These are phyloP conservation scores for Pisolithus thermaeus DNA, from an alignment of 1,284 basidiomycete genomes.

Conservation along the genomic window DNA sequence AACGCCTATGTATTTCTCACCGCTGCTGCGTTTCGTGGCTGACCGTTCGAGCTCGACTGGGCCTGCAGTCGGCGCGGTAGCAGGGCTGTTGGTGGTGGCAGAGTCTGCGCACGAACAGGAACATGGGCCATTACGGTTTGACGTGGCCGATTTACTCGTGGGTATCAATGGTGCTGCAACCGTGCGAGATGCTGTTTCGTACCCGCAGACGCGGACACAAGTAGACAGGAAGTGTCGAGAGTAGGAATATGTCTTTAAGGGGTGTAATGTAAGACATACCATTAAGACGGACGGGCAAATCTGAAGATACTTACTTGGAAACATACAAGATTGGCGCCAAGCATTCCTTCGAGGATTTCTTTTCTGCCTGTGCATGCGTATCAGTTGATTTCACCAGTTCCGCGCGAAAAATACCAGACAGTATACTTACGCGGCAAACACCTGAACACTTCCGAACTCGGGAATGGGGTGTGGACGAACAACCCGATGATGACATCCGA, in stretches of 20 bases:
- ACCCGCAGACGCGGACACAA: constrained; percentile 94
- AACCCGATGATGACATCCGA: constrained; percentile 65
- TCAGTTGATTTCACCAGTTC: not conserved
- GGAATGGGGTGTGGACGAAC: constrained; percentile 97
- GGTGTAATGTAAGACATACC: constrained; percentile 1
- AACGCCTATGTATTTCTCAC: constrained; percentile 52
- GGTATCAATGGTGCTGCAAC: constrained; percentile 30
- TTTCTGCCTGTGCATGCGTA: constrained; percentile 53
- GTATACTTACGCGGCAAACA: constrained; percentile 73
- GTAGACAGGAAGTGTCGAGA: constrained; percentile 92
- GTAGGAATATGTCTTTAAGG: constrained; percentile 84
- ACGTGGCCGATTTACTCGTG: constrained; percentile 25
- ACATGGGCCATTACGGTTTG: not conserved
- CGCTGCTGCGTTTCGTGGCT: constrained; percentile 7
- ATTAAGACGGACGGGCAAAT: constrained; percentile 1
- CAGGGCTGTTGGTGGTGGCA: constrained; percentile 10
- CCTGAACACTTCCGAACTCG: constrained; percentile 93
- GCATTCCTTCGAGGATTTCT: constrained; percentile 96
- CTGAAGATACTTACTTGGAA: constrained; percentile 59
- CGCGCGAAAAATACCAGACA: not conserved
- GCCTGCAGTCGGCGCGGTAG: constrained; percentile 26
- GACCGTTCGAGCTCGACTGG: too few species aligned
- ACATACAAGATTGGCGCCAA: constrained; percentile 93
- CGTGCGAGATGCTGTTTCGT: constrained; percentile 70
- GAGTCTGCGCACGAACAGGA: not conserved